phyloP scores from a whole-genome alignment of 2,329 filamentous ascomycete species.

The Botrytis squamosa region DNA sequence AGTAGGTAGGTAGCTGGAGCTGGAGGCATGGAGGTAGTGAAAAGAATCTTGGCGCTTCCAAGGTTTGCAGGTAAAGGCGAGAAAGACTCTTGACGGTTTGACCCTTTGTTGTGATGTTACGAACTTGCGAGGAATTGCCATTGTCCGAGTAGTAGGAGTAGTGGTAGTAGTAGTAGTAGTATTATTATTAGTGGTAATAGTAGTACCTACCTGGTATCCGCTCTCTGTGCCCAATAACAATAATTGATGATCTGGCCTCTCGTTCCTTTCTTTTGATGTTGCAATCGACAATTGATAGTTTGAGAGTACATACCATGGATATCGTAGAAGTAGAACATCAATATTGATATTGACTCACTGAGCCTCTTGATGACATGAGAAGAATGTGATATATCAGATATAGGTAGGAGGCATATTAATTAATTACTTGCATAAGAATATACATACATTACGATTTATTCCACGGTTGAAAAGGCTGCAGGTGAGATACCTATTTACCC shows the following conservation, averaged over 20 bases:
- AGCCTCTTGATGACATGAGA: neutral
- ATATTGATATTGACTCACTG: neutral
- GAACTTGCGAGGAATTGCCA: no score
- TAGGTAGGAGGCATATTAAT: neutral
- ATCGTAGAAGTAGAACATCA: no score
- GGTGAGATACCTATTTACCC: neutral
- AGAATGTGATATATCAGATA: neutral
- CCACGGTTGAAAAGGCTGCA: neutral
- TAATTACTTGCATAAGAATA: slow-evolving; percentile 5
- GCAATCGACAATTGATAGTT: neutral
- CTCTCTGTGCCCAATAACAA: neutral
- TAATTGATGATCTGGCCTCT: slow-evolving; percentile 14
- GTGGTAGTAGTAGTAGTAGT: no score
- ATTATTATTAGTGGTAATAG: no score
- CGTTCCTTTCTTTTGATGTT: neutral
- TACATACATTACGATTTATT: neutral
- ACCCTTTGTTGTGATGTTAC: neutral
- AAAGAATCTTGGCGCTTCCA: neutral
- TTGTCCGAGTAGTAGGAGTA: no score
- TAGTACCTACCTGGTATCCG: neutral
- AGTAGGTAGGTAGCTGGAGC: neutral
- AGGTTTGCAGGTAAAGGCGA: no score
- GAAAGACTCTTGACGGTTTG: neutral
- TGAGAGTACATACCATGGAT: no score
- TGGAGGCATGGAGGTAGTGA: neutral